A percentile compares a stretch with the other conserved stretches of the same genome.
Conservation (phyloP, 179 eudicot species). For the Monotropa hypopitys region DNA sequence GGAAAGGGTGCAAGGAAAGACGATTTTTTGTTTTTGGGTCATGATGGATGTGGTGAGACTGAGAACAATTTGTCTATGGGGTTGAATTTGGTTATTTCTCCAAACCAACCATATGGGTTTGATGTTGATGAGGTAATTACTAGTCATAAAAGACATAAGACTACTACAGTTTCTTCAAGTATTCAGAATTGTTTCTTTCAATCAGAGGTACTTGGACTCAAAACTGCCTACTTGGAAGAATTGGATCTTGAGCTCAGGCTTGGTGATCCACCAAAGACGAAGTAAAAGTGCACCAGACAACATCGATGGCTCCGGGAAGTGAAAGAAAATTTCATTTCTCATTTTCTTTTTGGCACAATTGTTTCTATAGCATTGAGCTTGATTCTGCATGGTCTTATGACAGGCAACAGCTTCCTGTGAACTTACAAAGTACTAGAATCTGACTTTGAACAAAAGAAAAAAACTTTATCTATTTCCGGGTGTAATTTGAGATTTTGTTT, state of each 20-base stretch:
- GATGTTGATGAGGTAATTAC: not conserved
- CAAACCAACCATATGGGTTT: not conserved
- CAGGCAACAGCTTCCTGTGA: not conserved
- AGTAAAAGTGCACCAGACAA: not conserved
- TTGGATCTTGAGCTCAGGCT: constrained; percentile 70
- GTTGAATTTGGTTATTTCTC: not conserved
- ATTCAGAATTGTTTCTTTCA: not conserved
- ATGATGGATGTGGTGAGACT: constrained; percentile 10
- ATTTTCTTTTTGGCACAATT: not conserved
- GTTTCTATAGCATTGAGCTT: not conserved
- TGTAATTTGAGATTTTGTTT: too few species aligned
- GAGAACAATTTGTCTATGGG: constrained; percentile 17
- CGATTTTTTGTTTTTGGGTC: not conserved
- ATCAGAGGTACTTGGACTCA: not conserved
- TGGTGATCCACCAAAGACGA: constrained; percentile 27
- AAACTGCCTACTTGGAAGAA: constrained; percentile 18
- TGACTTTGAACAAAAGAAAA: too few species aligned
- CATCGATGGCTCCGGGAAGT: not conserved
- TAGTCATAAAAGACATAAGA: constrained; percentile 14
- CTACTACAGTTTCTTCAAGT: not conserved
- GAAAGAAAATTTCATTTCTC: not conserved
- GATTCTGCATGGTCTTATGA: not conserved
- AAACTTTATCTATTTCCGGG: too few species aligned
- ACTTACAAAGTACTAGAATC: too few species aligned
- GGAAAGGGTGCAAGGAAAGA: not conserved